Base-by-base conservation (phyloP, 225 moss, liverwort and hornwort species). In the Climacium dendroides region DNA sequence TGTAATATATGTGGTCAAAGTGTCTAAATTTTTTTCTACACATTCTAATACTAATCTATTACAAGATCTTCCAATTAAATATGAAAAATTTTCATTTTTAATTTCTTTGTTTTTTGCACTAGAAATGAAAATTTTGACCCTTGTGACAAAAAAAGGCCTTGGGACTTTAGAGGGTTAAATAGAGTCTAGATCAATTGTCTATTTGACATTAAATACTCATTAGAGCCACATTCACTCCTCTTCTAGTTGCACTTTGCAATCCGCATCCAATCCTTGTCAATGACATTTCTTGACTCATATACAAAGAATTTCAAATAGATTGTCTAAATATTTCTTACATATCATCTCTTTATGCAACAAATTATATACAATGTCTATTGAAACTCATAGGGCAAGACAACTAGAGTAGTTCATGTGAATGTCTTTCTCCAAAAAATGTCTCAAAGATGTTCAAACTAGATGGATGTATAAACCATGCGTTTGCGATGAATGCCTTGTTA, bases 381-480 rank as follows among this genome's bases (percentile, higher is more conserved):
- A 39, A 24, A 37, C 4, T 69, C 0, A 69, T 24, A 25, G 8
- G 34, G 8, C 0, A 0, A 70, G 2, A 69, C 69, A 41, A 8
- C 3, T 26, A 71, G 9, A 43, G 9, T 71, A 71, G 9, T 71
- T 43, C 5, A 5, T 1, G 15, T 41, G 1, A 4, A 41, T 0
- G 0, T 12, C 41, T 24, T 25, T 41, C 13, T 23, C 11, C 4
- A 7, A 2, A 67, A 39, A 67, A 3, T 1, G 2, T 37, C 4
- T 37, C 3, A 67, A 34, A 37, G 22, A 22, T 50, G 50, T 50
- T 50, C 50, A 50, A 50, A 50, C 0, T 22, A 1, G 7, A 69
- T 0, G 0, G 0, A 67, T 12, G 2, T 67, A 13, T 37, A 24
- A 37, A 67, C 0, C 0, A 3, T 39, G 1, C 24, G 1, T 24